Evolutionary conservation across 805 yeast genomes (phyloP).

Genomic region (Candida coquimbonensis): DNA sequence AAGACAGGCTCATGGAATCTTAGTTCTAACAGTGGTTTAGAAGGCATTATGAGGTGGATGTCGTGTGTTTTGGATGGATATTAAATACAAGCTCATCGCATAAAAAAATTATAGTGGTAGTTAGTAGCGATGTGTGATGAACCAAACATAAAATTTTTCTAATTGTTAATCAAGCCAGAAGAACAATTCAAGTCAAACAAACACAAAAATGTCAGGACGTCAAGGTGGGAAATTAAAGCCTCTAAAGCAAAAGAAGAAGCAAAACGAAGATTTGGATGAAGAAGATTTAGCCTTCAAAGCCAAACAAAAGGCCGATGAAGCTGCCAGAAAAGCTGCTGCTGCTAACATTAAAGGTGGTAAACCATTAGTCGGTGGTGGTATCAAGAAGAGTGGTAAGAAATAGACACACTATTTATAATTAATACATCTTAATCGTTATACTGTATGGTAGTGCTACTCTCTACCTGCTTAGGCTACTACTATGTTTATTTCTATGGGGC

Average conservation of each 20-base stretch:
- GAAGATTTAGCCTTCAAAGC: constrained; percentile 88
- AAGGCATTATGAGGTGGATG: neutral
- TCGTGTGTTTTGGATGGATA: neutral
- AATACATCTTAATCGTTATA: too few species aligned
- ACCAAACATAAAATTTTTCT: neutral
- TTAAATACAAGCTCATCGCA: constrained; percentile 2
- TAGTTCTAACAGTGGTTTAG: constrained; percentile 29
- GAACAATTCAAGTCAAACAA: neutral
- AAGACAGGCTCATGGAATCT: constrained; percentile 60
- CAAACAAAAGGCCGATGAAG: constrained; percentile 91
- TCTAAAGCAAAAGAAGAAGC: constrained; percentile 70
- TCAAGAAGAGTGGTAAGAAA: constrained; percentile 79
- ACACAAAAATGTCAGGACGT: constrained; percentile 75
- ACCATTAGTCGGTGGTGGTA: constrained; percentile 89
- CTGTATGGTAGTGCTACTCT: too few species aligned
- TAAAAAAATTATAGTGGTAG: neutral
- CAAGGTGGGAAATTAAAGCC: constrained; percentile 97
- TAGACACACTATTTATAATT: constrained; percentile 7
- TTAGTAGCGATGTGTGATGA: too few species aligned
- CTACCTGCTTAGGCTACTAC: too few species aligned
- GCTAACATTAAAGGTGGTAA: constrained; percentile 85
- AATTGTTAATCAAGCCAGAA: neutral
- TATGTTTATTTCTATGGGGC: too few species aligned
- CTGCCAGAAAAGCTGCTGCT: constrained; percentile 87
- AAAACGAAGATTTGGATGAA: constrained; percentile 67